Evolutionary conservation across 139 green algal genomes (phyloP).

Genomic region (Helicosporidium sp.): DNA sequence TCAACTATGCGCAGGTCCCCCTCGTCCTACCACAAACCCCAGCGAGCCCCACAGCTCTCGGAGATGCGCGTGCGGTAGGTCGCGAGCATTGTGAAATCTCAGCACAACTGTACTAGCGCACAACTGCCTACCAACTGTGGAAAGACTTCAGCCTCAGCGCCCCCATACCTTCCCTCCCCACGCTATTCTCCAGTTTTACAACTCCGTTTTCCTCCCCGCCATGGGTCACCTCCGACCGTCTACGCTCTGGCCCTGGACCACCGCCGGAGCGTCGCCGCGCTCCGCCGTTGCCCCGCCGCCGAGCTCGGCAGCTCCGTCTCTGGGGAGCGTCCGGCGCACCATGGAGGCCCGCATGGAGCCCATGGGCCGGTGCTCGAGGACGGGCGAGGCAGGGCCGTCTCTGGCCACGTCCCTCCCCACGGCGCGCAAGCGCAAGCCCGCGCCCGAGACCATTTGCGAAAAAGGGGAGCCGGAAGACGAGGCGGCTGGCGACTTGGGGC

Average conservation of each 20-base stretch:
- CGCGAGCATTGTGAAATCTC: background rate
- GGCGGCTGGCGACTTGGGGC: no score
- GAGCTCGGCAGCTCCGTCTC: no score
- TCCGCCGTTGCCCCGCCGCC: no score
- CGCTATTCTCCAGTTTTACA: slow-evolving; percentile 12
- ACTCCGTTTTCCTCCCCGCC: slow-evolving; percentile 4
- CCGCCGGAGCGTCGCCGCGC: background rate
- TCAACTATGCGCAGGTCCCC: no score
- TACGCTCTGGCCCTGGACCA: background rate
- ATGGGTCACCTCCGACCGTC: background rate
- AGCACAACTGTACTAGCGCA: background rate
- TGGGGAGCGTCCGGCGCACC: background rate
- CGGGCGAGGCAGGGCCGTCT: no score
- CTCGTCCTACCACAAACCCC: no score
- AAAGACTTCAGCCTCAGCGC: background rate
- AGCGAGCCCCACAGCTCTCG: background rate
- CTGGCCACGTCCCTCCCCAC: no score
- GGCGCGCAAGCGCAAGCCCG: no score
- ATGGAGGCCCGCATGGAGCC: slow-evolving; percentile 1
- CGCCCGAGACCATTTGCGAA: no score
- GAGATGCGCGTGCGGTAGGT: background rate
- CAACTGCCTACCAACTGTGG: background rate
- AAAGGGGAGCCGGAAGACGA: no score
- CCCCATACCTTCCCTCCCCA: background rate
- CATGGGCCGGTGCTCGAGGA: background rate